Evolutionary conservation across 495 filamentous ascomycete species (phyloP).

Genomic region (Podospora australis): DNA sequence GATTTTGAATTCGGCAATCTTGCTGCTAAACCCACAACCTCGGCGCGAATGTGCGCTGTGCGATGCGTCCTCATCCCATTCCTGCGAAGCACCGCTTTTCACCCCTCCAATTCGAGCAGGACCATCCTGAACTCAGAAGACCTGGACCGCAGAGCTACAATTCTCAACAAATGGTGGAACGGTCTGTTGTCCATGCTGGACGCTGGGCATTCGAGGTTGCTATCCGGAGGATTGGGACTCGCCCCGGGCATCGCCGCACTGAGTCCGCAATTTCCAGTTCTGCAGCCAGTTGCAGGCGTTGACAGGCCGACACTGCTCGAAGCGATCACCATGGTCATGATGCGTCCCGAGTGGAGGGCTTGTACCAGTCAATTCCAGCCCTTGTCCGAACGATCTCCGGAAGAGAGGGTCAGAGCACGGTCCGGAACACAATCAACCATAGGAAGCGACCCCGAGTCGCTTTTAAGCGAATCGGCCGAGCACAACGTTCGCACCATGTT

Average conservation of each 20-base stretch:
- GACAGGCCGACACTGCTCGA: constrained; percentile 73
- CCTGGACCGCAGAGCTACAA: constrained; percentile 72
- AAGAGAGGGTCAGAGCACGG: constrained; percentile 31
- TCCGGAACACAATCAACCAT: constrained; percentile 43
- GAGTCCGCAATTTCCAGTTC: constrained; percentile 48
- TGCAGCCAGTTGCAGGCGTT: constrained; percentile 31
- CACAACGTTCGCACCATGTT: constrained; percentile 95
- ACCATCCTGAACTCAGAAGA: constrained; percentile 62
- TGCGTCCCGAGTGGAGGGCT: constrained; percentile 82
- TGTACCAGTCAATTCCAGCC: constrained; percentile 60
- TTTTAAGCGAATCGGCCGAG: constrained; percentile 80
- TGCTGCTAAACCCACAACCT: constrained; percentile 61
- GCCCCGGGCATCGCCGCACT: constrained; percentile 27
- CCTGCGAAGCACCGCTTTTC: constrained; percentile 61
- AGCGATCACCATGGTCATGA: constrained; percentile 83
- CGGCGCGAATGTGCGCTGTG: constrained; percentile 74
- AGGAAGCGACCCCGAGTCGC: constrained; percentile 62
- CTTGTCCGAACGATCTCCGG: constrained; percentile 42
- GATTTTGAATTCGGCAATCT: constrained; percentile 85
- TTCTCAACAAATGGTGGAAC: constrained; percentile 94
- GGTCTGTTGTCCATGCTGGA: constrained; percentile 82
- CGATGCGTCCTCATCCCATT: constrained; percentile 79
- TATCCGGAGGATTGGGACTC: constrained; percentile 45
- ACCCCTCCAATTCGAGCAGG: constrained; percentile 58
- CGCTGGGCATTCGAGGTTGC: constrained; percentile 39